Percentiles rank a stretch among this genome's conserved stretches.
Evolutionary conservation across 805 yeast genomes (phyloP).

Genomic region (Alloascoidea africana): DNA sequence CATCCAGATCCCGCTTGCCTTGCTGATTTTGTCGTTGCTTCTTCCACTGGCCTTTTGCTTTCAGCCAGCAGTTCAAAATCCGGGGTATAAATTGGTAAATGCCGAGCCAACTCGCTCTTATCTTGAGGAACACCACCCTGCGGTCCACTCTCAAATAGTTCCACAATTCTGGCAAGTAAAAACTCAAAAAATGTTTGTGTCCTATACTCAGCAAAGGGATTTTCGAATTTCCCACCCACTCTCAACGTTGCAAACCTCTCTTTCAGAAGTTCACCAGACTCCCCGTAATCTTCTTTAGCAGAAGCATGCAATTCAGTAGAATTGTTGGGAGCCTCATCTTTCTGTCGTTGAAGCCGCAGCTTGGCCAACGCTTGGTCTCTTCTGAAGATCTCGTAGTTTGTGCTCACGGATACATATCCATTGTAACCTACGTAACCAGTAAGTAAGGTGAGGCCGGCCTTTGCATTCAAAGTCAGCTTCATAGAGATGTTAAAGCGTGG

Average conservation of each 20-base stretch:
- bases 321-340: conserved; percentile 1
- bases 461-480: no score
- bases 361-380: neutral
- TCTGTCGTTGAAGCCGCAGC: neutral
- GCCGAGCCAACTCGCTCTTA: conserved; percentile 28
- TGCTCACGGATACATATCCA: neutral
- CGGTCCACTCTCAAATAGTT: conserved; percentile 43
- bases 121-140: conserved; percentile 45
- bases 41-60: conserved; percentile 8
- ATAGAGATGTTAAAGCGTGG: no score
- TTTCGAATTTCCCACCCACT: conserved; percentile 71
- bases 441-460: no score
- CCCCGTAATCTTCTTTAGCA: conserved; percentile 4
- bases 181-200: conserved; percentile 86
- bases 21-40: conserved; percentile 13
- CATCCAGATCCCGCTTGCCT: conserved; percentile 10
- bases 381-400: conserved; percentile 2
- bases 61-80: conserved; percentile 27
- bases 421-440: neutral
- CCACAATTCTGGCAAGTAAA: conserved; percentile 54
- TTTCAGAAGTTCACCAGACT: conserved; percentile 4
- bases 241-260: conserved; percentile 29
- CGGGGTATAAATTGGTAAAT: conserved; percentile 50
- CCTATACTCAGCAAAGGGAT: conserved; percentile 83
- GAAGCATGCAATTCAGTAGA: conserved; percentile 3